Percentiles rank a stretch among this genome's conserved stretches.
These are phyloP conservation scores for Cladophialophora yegresii DNA, from an alignment of 2,329 filamentous ascomycete genomes.

Conservation along the genomic window DNA sequence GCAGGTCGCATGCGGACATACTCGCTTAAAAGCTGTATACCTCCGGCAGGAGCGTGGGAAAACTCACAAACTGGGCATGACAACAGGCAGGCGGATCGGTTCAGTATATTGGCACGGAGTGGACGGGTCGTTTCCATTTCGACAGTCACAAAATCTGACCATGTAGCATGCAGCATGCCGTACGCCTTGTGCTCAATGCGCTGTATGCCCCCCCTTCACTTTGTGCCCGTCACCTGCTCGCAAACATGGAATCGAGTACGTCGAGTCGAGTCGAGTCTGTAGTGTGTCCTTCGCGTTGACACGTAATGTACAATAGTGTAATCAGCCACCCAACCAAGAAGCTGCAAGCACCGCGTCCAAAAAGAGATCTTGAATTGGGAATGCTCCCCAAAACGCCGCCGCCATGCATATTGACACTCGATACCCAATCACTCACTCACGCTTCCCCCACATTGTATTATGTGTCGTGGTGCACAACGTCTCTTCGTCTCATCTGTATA, in stretches of 20 bases:
- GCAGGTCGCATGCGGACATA: background rate
- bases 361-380: background rate
- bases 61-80: background rate
- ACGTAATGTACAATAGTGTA: background rate
- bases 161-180: background rate
- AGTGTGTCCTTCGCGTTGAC: background rate
- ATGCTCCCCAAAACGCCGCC: background rate
- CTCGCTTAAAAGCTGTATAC: background rate
- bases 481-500: background rate
- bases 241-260: background rate
- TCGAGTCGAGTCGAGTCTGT: background rate
- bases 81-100: background rate
- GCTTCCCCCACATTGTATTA: background rate
- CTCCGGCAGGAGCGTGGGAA: background rate
- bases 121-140: background rate
- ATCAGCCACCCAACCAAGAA: background rate
- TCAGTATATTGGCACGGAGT: background rate
- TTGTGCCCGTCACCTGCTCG: background rate
- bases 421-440: background rate
- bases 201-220: background rate
- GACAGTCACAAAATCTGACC: background rate
- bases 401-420: constrained; percentile 5
- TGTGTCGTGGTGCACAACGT: background rate
- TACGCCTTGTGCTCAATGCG: background rate
- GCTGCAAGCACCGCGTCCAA: background rate